Conservation (phyloP, 176 grass and related monocot species). For the Oryza glaberrima region DNA sequence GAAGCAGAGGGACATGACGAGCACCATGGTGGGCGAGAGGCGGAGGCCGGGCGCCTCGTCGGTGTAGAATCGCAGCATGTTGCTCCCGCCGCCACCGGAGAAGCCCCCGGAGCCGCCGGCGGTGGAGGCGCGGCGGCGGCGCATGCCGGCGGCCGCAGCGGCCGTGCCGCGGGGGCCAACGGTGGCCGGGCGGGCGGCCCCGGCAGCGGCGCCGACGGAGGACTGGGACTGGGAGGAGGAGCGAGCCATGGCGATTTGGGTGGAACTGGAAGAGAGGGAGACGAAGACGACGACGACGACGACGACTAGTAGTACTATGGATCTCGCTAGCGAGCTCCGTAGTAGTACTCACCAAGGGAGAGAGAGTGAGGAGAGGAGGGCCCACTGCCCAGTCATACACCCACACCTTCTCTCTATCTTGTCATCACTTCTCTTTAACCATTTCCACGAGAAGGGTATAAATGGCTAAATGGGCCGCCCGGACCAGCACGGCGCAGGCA, state of each 20-base stretch:
- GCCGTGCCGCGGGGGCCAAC: conserved; percentile 71
- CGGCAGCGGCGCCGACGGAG: conserved; percentile 41
- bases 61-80: conserved; percentile 94
- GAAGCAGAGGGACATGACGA: conserved; percentile 70
- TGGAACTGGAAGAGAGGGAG: neutral
- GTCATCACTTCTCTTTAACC: no score
- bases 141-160: conserved; percentile 69
- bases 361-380: no score
- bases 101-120: conserved; percentile 38
- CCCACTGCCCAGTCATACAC: no score
- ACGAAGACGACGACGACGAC: no score
- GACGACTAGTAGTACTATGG: no score
- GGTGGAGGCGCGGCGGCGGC: conserved; percentile 41
- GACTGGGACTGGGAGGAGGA: conserved; percentile 76
- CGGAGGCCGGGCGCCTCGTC: conserved; percentile 74
- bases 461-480: no score
- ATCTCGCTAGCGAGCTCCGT: no score
- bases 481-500: no score
- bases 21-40: conserved; percentile 73
- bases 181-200: conserved; percentile 51
- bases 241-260: conserved; percentile 55
- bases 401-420: no score
- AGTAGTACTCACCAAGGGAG: no score
- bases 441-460: no score
- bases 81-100: conserved; percentile 57